Evolutionary conservation across 192 early-diverging fungal species (phyloP).

Genomic region (Backusella macrospora): DNA sequence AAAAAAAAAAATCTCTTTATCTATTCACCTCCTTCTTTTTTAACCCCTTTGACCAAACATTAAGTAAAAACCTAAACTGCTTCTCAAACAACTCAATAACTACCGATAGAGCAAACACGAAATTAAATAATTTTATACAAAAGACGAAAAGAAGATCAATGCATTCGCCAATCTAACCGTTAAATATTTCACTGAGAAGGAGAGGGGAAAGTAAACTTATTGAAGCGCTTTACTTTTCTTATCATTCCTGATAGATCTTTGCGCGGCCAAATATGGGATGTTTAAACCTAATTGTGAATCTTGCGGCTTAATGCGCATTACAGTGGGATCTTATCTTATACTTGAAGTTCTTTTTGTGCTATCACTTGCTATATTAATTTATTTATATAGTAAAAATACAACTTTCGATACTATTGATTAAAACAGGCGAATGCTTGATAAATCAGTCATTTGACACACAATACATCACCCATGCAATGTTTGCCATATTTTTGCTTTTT

Average conservation of each 20-base stretch:
- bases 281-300: constrained; percentile 3
- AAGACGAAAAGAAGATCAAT: not conserved
- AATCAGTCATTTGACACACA: not conserved
- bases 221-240: not conserved
- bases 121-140: not conserved
- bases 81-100: not conserved
- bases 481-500: not conserved
- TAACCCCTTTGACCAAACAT: not conserved
- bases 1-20: not conserved
- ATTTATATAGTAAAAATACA: constrained; percentile 11
- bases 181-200: not conserved
- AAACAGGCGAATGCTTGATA: not conserved
- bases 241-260: constrained; percentile 11
- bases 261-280: constrained; percentile 1
- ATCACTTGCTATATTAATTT: not conserved
- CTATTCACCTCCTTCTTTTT: constrained; percentile 9
- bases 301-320: not conserved
- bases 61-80: not conserved
- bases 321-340: not conserved
- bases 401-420: not conserved
- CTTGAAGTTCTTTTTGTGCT: not conserved
- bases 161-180: not conserved
- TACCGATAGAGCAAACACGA: not conserved
- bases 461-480: not conserved
- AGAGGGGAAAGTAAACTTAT: not conserved